A percentile compares a stretch with the other conserved stretches of the same genome.
Conservation (phyloP, 1,284 basidiomycete species). For the Ceratobasidium papillatum region DNA sequence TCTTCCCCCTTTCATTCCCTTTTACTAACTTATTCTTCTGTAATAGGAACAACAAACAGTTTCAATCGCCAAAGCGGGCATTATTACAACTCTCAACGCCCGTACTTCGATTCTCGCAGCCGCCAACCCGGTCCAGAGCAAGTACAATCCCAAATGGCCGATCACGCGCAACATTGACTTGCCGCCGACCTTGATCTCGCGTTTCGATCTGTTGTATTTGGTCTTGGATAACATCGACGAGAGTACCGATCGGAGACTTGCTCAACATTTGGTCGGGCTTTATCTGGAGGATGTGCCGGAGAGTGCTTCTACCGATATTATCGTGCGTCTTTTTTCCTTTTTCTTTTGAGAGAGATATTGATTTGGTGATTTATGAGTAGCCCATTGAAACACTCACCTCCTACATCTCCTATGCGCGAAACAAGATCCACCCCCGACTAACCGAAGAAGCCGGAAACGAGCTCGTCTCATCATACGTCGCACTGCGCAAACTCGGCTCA, state of each 20-base stretch:
- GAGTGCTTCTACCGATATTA: conserved; percentile 72
- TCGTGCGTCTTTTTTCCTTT: conserved; percentile 63
- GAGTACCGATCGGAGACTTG: conserved; percentile 84
- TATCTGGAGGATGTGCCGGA: conserved; percentile 92
- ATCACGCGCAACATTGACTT: conserved; percentile 89
- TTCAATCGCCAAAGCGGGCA: conserved; percentile 99
- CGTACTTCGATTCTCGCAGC: conserved; percentile 97
- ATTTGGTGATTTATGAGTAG: conserved; percentile 54
- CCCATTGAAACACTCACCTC: conserved; percentile 89
- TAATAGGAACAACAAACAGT: conserved; percentile 98
- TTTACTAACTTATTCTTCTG: neutral
- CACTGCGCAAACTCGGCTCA: conserved; percentile 90
- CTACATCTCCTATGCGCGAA: conserved; percentile 93
- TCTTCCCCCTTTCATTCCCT: neutral
- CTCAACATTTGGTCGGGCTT: conserved; percentile 91
- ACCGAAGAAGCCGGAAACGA: conserved; percentile 86
- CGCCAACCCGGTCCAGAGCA: conserved; percentile 95
- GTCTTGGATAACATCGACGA: conserved; percentile 97
- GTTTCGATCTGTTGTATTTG: conserved; percentile 98
- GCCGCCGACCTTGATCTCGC: conserved; percentile 95
- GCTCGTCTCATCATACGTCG: conserved; percentile 90
- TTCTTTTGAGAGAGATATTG: too few relatives aligned
- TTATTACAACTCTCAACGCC: conserved; percentile 98
- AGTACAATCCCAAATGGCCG: conserved; percentile 90
- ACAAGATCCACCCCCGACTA: conserved; percentile 89